Base-by-base conservation (phyloP, 1,284 basidiomycete genomes). In the Sporisorium iseilematis-ciliati region DNA sequence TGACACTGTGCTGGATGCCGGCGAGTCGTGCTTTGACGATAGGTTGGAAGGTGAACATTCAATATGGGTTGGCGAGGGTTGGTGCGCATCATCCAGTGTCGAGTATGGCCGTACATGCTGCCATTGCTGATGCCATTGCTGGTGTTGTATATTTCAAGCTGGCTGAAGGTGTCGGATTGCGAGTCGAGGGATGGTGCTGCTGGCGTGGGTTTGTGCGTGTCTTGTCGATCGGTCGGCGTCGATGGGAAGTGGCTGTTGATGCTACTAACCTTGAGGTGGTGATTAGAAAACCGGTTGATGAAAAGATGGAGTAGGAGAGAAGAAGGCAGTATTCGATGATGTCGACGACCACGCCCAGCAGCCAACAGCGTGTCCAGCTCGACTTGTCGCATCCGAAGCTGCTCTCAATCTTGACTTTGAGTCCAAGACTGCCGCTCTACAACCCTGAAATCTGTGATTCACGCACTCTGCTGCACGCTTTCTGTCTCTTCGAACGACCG, bases 191-290 rank as follows among this genome's bases (percentile, higher is more conserved):
- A 12, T 12, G 48, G 18, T 40, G 51, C 25, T 53, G 51, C 38
- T 53, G 50, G 16, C 4, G 14, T 33, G 21, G 2, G 3, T 7
- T 7, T 52, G 42, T 46, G 3, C 23, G 23, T 57, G 23, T 46
- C n/a, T 35, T 46, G 53, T 55, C 50, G 50, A 49, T 43, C 42
- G 58, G 56, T 48, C 35, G 46, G n/a, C 46, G 45, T 31, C 7
- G 49, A 16, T 54, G 43, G 33, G 42, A 57, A 26, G 49, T 31
- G 53, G 33, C 46, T 64, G 62, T 21, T 7, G 33, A 26, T 52
- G 54, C 58, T 68, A 74, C 71, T 74, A 74, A 74, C 71, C 71
- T 74, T 68, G 71, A 62, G 62, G 68, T 65, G 71, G 49, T 62
- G 62, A 61, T 54, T 18, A 57, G 50, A 60, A 35, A 62, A 74